Base-by-base conservation (phyloP, 345 rosid species). In the Ceriops decandra region DNA sequence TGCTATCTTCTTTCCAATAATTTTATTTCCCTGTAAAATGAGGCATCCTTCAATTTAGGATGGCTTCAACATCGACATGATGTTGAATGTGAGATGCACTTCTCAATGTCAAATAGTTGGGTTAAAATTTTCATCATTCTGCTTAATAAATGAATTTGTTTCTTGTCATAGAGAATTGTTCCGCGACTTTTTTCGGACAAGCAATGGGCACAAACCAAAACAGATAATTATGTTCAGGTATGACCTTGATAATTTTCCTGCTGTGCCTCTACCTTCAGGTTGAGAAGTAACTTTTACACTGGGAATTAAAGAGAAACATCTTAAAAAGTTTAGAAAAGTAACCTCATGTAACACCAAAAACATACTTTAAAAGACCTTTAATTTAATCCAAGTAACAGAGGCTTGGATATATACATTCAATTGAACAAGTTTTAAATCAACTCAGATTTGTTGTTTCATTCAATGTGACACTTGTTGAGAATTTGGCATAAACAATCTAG, bases 181-280 rank as follows among this genome's bases (percentile, higher is more conserved):
- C 33, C 30, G 80, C 24, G 92, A 93, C 47, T 93, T 90, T 77
- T 90, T 66, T 74, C 47, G 49, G 61, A 86, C 96, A 1, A 87
- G 93, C 71, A 72, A 66, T 6, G 47, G 28, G 33, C 66, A 64
- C 22, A 93, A 90, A 83, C 97, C 98, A 26, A 80, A 76, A 57
- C 96, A 88, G 73, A 89, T 93, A 63, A 85, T 93, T 60, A 71
- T 90, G 52, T 93, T 93, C 87, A 90, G 98, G 98, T 89, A 79
- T 66, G 67, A 11, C 56, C 63, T 32, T 61, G 1, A 7, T n/a
- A 46, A 22, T 47, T n/a, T 13, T 49, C 54, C n/a, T 62, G 4
- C 7, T 1, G 64, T 71, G 5, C 5, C 21, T 61, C 2, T 19
- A 62, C 58, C 49, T 42, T 42, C 49, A 42, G 2, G 17, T 42